A percentile compares a stretch with the other conserved stretches of the same genome.
Conservation (phyloP, 2,329 filamentous ascomycete species). For the Colletotrichum eleusines region DNA sequence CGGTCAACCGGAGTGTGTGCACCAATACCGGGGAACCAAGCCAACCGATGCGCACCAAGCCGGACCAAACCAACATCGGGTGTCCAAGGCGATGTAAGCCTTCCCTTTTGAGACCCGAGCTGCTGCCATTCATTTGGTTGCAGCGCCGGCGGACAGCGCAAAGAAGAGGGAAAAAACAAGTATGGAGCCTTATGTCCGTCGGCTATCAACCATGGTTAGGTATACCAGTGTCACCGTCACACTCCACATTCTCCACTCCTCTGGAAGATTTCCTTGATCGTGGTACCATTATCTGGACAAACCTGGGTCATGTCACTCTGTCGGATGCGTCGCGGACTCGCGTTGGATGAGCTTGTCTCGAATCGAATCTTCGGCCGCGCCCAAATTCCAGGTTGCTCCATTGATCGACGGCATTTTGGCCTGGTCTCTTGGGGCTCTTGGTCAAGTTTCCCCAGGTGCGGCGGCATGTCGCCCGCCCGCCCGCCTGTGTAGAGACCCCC, state of each 20-base stretch:
- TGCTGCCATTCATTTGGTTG: conserved; percentile 11
- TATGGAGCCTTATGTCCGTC: conserved; percentile 22
- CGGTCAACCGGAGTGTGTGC: not conserved
- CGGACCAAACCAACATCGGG: conserved; percentile 20
- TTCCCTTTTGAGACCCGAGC: conserved; percentile 18
- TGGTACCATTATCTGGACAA: conserved; percentile 21
- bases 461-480: too few relatives aligned
- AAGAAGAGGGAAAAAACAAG: conserved; percentile 1
- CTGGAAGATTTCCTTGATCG: conserved; percentile 20
- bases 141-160: not conserved
- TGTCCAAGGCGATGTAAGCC: conserved; percentile 11
- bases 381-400: conserved; percentile 2
- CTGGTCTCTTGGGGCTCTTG: not conserved
- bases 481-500: too few relatives aligned
- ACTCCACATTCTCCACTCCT: not conserved
- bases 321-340: not conserved
- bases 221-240: not conserved
- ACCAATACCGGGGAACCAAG: conserved; percentile 8
- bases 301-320: conserved; percentile 2
- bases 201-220: conserved; percentile 12
- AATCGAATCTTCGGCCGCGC: not conserved
- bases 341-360: conserved; percentile 5
- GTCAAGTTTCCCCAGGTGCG: not conserved
- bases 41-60: conserved; percentile 28
- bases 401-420: conserved; percentile 1